A percentile compares a stretch with the other conserved stretches of the same genome.
Conservation (phyloP, 148 eudicot genomes). For the Mesembryanthemum crystallinum region DNA sequence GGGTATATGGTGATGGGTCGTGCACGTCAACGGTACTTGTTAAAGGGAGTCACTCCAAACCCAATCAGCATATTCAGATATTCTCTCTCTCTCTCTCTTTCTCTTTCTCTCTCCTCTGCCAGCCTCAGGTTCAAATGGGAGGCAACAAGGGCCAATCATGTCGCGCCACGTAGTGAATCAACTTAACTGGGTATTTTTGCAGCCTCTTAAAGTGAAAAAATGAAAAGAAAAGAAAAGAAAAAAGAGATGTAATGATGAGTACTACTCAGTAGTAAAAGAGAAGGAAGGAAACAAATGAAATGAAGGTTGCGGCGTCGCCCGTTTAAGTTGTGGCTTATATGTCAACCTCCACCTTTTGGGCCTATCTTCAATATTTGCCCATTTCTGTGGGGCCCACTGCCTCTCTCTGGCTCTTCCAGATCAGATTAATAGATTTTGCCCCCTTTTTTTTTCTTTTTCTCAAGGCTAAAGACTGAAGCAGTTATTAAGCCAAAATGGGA, state of each 20-base stretch:
- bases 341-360: constrained; percentile 21
- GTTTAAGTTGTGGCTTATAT: constrained; percentile 15
- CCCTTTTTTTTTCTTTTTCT: neutral
- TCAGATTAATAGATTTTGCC: too few relatives aligned
- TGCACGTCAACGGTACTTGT: constrained; percentile 25
- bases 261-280: too few relatives aligned
- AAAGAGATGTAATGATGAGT: too few relatives aligned
- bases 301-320: constrained; percentile 12
- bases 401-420: constrained; percentile 16
- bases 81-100: neutral
- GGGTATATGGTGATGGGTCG: constrained; percentile 5
- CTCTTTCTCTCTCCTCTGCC: neutral
- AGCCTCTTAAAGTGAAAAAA: constrained; percentile 6
- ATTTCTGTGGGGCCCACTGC: constrained; percentile 15
- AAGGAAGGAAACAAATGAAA: neutral
- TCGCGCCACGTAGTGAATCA: constrained; percentile 26
- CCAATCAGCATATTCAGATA: constrained; percentile 24
- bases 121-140: constrained; percentile 9
- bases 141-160: constrained; percentile 9
- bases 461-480: neutral
- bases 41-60: constrained; percentile 15
- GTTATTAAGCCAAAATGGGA: neutral
- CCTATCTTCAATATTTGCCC: neutral
- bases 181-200: neutral
- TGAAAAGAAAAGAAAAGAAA: neutral